A percentile compares a stretch with the other conserved stretches of the same genome.
phyloP scores from a whole-genome alignment of 306 rosid genomes.

The Dalbergia cochinchinensis region DNA sequence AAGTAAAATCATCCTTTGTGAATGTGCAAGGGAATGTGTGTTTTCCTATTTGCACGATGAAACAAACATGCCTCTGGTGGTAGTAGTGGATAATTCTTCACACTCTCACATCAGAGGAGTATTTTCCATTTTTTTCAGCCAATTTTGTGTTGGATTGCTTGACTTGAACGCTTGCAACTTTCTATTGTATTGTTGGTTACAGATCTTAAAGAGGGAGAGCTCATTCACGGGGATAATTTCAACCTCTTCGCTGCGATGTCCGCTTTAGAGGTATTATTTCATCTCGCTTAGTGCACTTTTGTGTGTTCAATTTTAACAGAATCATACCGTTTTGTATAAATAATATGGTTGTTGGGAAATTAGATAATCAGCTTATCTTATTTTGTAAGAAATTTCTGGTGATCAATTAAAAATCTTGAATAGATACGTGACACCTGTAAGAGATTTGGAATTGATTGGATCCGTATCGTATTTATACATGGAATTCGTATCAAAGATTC shows the following conservation, averaged over 20 bases:
- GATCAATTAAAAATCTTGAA: too few species aligned
- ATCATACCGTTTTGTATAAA: background rate
- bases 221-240: conserved; percentile 92
- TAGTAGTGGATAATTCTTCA: background rate
- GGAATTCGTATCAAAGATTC: background rate
- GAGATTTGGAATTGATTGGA: too few species aligned
- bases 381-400: background rate
- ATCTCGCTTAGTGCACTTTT: conserved; percentile 21
- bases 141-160: conserved; percentile 6
- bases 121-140: background rate
- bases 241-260: conserved; percentile 98
- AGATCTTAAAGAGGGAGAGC: conserved; percentile 98
- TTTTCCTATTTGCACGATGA: too few species aligned
- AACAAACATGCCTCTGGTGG: too few species aligned
- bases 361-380: conserved; percentile 11
- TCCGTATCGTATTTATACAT: too few species aligned
- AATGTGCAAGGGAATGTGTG: too few species aligned
- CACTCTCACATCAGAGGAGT: background rate
- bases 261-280: conserved; percentile 81
- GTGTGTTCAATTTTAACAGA: background rate
- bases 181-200: conserved; percentile 43
- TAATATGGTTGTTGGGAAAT: conserved; percentile 20
- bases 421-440: too few species aligned
- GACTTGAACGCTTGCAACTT: conserved; percentile 2
- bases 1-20: too few species aligned